phyloP scores from a whole-genome alignment of 1,284 basidiomycete species.

The Pisolithus thermaeus region DNA sequence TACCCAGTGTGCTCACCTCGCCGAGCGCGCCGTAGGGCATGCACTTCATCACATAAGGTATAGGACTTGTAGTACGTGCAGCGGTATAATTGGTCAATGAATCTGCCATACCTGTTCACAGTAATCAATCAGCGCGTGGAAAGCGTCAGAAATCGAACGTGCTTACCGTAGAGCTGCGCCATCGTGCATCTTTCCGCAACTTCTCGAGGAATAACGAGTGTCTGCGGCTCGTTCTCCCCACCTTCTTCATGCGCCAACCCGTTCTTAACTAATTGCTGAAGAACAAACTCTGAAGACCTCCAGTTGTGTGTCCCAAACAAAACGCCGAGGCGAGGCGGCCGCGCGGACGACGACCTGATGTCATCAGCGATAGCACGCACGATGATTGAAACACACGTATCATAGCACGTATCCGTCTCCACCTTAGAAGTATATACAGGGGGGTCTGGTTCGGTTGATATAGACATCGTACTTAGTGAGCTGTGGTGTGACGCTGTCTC shows the following conservation, averaged over 20 bases:
- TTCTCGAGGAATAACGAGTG: conserved; percentile 40
- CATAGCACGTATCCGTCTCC: conserved; percentile 80
- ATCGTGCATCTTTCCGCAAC: conserved; percentile 67
- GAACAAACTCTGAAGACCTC: conserved; percentile 55
- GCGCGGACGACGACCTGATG: conserved; percentile 9
- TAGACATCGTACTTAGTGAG: conserved; percentile 25
- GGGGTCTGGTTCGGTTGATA: conserved; percentile 53
- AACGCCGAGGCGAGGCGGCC: conserved; percentile 51
- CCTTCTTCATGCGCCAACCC: conserved; percentile 45
- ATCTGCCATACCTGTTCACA: conserved; percentile 70
- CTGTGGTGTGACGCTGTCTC: conserved; percentile 55
- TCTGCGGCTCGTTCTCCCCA: conserved; percentile 22
- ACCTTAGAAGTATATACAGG: conserved; percentile 66
- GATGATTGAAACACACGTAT: conserved; percentile 61
- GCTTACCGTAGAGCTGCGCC: conserved; percentile 77
- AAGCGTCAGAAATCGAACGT: conserved; percentile 17
- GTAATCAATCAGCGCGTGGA: not conserved
- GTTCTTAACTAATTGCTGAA: conserved; percentile 52
- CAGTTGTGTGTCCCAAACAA: conserved; percentile 88
- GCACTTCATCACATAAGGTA: conserved; percentile 80
- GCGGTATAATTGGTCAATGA: conserved; percentile 71
- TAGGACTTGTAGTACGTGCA: conserved; percentile 44
- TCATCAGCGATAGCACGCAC: conserved; percentile 46
- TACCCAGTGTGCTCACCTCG: conserved; percentile 38
- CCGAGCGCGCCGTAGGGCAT: conserved; percentile 80